These are phyloP conservation scores for Mycena chlorophos DNA, from an alignment of 768 basidiomycete genomes.

Conservation along the genomic window DNA sequence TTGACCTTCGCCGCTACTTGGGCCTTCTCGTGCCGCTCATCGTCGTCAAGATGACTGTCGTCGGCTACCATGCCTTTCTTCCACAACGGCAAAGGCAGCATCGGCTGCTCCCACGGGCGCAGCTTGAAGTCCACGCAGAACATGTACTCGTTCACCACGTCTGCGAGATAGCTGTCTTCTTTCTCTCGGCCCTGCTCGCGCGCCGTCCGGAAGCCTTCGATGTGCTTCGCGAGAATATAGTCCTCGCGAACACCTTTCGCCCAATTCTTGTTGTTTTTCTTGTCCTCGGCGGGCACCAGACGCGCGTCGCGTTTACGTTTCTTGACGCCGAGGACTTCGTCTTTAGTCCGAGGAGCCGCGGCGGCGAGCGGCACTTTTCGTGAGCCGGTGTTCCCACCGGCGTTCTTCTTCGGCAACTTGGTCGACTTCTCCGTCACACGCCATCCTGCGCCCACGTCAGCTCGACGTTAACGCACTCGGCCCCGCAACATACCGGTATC, in stretches of 20 bases:
- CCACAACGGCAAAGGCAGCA: neutral
- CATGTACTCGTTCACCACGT: constrained; percentile 2
- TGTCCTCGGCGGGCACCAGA: neutral
- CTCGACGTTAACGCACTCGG: no score
- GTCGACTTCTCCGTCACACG: no score
- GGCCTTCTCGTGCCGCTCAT: neutral
- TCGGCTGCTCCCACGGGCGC: neutral
- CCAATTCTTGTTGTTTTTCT: neutral
- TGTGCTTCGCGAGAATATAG: neutral
- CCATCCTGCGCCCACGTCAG: no score
- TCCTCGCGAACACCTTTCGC: neutral
- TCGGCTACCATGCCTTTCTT: neutral
- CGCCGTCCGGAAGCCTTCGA: neutral
- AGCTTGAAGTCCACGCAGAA: neutral
- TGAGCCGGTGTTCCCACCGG: neutral
- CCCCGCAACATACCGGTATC: no score
- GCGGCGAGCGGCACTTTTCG: neutral
- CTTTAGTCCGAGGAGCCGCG: neutral
- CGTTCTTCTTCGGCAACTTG: neutral
- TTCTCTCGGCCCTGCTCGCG: neutral
- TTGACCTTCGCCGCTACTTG: neutral
- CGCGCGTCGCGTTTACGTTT: neutral
- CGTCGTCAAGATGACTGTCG: neutral
- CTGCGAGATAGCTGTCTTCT: neutral
- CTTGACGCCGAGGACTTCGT: neutral